These are phyloP conservation scores for Platanthera zijinensis DNA, from an alignment of 106 monocot species.

Conservation along the genomic window DNA sequence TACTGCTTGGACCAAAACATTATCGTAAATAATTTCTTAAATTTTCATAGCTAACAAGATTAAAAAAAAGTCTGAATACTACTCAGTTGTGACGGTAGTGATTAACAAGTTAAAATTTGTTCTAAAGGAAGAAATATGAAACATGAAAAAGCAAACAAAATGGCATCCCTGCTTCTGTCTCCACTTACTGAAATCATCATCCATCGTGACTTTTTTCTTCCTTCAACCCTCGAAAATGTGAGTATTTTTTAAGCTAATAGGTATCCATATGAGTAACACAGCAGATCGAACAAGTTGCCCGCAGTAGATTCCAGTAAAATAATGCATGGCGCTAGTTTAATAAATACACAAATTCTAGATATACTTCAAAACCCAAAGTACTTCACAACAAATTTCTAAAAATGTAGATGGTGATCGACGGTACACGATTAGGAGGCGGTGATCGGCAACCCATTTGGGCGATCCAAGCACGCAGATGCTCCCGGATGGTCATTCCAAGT, in stretches of 20 bases:
- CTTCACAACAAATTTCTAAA: no score
- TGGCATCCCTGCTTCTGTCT: background rate
- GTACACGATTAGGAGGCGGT: no score
- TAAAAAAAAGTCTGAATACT: no score
- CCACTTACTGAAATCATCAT: background rate
- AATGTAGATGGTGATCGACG: no score
- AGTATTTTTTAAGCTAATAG: background rate
- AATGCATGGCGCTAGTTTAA: background rate
- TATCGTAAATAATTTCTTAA: no score
- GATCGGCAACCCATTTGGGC: no score
- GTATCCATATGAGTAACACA: background rate
- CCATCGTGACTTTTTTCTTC: background rate
- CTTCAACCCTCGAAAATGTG: background rate
- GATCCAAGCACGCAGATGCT: no score
- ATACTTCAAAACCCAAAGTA: no score
- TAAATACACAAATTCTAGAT: background rate
- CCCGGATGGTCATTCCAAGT: no score
- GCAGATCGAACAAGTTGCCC: background rate
- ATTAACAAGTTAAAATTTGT: background rate
- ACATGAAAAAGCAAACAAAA: background rate
- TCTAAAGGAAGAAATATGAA: background rate
- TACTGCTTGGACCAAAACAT: no score
- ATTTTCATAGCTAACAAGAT: no score
- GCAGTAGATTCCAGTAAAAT: background rate
- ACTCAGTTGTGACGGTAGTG: background rate